Evolutionary conservation across 768 basidiomycete genomes (phyloP), one percentile per base, ranked within the genome.

Genomic region (Chalciporus sphaerocephalus): DNA sequence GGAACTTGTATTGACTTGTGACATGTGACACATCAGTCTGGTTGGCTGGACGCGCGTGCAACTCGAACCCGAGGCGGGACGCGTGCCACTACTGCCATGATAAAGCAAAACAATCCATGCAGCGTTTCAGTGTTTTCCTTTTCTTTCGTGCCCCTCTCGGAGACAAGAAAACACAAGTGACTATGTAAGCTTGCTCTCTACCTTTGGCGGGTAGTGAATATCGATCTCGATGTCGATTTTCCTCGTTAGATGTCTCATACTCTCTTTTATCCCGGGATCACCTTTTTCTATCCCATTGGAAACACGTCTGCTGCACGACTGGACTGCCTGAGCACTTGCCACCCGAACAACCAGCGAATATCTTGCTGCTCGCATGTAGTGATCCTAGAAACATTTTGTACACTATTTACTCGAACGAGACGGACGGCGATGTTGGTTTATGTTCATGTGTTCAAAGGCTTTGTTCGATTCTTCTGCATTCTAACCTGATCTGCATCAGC

Each of bases 241-340:
- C 25, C 25, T 30, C 28, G 5, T 15, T 36, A 57, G 45, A 60
- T 59, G 57, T 60, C 57, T 0, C 57, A 59, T 41, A 58, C 57
- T n/a, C 44, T 59, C 5, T 49, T 59, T 28, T 59, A 54, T 37
- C 58, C 41, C 18, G 57, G 57, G 22, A 8, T 75, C 3, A 59
- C 59, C 2, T 76, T 70, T 47, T 83, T 80, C 64, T 82, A 81
- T 57, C 74, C 80, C 2, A 64, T 80, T 12, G 81, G 82, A 25
- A 81, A 81, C 54, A 81, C 81, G 0, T 68, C 78, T 4, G 73
- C 82, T 5, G 61, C 75, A 4, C 74, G 65, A 36, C 61, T 83
- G 12, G 65, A 36, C 61, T 83, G 12, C 74, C 75, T 3, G 63
- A 74, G 42, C 66, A 72, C 32, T 56, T 83, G 5, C 59, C 75